Evolutionary conservation across 2,329 filamentous ascomycete species (phyloP), one percentile per base, ranked within the genome.

Genomic region (Cladosporium halotolerans): DNA sequence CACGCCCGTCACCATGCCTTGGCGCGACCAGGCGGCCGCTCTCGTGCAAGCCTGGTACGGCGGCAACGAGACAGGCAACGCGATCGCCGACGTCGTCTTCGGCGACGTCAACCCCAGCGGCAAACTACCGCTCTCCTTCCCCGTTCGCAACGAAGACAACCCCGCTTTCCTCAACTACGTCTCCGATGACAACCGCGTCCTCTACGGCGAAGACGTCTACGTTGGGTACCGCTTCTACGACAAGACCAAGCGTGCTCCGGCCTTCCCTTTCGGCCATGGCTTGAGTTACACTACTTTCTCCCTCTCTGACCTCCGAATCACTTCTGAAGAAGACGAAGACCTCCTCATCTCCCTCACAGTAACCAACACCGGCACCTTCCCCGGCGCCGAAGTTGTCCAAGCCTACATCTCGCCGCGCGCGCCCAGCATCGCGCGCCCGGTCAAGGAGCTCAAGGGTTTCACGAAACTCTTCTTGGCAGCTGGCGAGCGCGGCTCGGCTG

Each of bases 11-110:
- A 77, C 79, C 1, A 83, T 88, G 83, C 84, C 85, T 13, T 90
- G 85, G 86, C 80, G 75, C 1, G 74, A 81, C 57, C 69, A 75
- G 18, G 79, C 84, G 2, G 43, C 43, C 36, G 80, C 83, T 1
- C 82, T 89, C 31, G 64, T 90, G 1, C 85, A 89, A 64, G 79
- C 57, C 19, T 58, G 57, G 44, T 59, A 59, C 41, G 51, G 54
- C 56, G 88, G 89, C n/a, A 89, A 93, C 63, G 88, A 93, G 72
- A 86, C 85, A 4, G 89, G 88, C 5, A 89, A 91, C 64, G 84
- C 83, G 9, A 85, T 95, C 57, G 87, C 86, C 0, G 88, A 92
- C 59, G 78, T 92, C 1, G 74, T 92, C 0, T 87, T 88, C 58
- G 86, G 87, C 45, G 79, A 84, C 57, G 78, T 81, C 44, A 90